Evolutionary conservation across 352 stramenopile genomes (phyloP).

Genomic region (Pythium grandisporangium): DNA sequence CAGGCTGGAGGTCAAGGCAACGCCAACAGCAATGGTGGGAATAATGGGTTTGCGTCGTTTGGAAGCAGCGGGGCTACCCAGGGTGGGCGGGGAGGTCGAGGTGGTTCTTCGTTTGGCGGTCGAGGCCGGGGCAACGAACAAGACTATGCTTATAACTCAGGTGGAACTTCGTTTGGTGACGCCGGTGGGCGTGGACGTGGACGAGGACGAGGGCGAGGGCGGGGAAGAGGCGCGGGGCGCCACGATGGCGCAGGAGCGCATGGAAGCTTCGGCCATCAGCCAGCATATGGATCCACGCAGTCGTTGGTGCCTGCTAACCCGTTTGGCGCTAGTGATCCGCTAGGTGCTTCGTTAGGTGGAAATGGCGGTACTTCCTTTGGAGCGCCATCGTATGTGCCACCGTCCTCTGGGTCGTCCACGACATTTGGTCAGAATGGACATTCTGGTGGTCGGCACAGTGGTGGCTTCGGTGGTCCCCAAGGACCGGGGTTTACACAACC

Average conservation of each 20-base stretch:
- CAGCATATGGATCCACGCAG: too few species aligned
- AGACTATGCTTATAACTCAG: not conserved
- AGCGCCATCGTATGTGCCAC: not conserved
- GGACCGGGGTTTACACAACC: too few species aligned
- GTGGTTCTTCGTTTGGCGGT: not conserved
- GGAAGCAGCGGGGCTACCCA: too few species aligned
- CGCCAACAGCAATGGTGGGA: too few species aligned
- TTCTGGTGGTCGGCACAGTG: slow-evolving; percentile 4
- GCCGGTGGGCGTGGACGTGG: slow-evolving; percentile 1
- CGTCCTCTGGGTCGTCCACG: slow-evolving; percentile 6
- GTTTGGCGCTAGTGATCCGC: not conserved
- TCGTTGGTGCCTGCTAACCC: too few species aligned
- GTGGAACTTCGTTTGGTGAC: not conserved
- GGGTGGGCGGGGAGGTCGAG: not conserved
- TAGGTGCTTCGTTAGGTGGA: not conserved
- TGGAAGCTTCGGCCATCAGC: too few species aligned
- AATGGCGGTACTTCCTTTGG: not conserved
- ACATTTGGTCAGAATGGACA: slow-evolving; percentile 4
- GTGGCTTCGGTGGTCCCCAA: too few species aligned
- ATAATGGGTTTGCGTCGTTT: too few species aligned
- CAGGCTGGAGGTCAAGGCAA: too few species aligned
- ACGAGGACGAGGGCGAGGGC: slow-evolving; percentile 1
- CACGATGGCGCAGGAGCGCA: not conserved
- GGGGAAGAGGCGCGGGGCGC: slow-evolving; percentile 4
- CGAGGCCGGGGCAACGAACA: not conserved